Percentiles rank a stretch among this genome's conserved stretches.
phyloP scores from a whole-genome alignment of 2,329 filamentous ascomycete species.

The Penicillium sp. region DNA sequence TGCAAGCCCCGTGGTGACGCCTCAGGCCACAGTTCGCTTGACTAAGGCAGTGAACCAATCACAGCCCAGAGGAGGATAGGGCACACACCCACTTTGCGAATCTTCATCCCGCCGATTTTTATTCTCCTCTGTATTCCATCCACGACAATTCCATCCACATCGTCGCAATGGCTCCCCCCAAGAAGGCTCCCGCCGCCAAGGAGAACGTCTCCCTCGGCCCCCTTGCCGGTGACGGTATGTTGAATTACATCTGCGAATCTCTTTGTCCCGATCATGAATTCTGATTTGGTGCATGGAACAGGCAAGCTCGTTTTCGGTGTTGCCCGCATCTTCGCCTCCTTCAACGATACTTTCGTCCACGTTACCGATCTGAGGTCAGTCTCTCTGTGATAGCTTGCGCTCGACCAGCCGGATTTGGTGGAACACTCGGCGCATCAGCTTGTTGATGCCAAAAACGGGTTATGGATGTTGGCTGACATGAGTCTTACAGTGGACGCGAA shows the following conservation, averaged over 20 bases:
- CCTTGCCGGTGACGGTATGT: constrained; percentile 87
- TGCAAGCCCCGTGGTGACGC: constrained; percentile 4
- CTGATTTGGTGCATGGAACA: constrained; percentile 35
- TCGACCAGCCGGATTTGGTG: constrained; percentile 1
- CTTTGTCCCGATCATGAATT: constrained; percentile 3
- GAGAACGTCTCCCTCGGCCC: constrained; percentile 99
- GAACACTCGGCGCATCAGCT: constrained; percentile 2
- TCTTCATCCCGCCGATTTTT: constrained; percentile 17
- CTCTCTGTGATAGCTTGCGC: neutral
- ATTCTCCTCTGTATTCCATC: constrained; percentile 39
- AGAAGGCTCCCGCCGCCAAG: constrained; percentile 70
- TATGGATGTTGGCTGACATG: constrained; percentile 57
- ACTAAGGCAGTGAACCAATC: constrained; percentile 26
- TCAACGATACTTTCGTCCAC: constrained; percentile 94
- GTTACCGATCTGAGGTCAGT: constrained; percentile 95
- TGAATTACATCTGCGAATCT: constrained; percentile 6
- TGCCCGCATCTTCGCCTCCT: constrained; percentile 94
- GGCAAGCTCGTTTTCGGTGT: constrained; percentile 97
- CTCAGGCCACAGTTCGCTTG: constrained; percentile 29
- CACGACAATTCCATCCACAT: constrained; percentile 38
- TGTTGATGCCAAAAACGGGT: neutral
- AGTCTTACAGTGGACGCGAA: constrained; percentile 80
- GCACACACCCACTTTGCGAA: constrained; percentile 36
- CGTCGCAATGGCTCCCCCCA: constrained; percentile 76
- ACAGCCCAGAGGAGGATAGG: constrained; percentile 26